Conservation (phyloP, 2,329 filamentous ascomycete species). For the Ceratocystis ficicola region DNA sequence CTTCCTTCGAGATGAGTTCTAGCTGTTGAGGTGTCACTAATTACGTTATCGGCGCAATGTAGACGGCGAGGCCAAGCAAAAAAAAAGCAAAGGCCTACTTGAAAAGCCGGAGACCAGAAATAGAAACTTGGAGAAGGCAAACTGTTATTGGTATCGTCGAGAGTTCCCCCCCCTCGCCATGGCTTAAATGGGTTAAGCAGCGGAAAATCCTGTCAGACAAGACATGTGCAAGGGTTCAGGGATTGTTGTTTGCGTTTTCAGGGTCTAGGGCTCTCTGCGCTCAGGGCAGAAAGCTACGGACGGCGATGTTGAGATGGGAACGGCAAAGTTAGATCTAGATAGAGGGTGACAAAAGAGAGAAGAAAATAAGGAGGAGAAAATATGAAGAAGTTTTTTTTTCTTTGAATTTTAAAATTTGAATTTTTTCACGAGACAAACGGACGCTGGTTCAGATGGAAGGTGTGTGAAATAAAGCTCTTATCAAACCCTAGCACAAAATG, state of each 20-base stretch:
- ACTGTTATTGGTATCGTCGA: background rate
- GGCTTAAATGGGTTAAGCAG: slow-evolving; percentile 3
- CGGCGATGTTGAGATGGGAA: background rate
- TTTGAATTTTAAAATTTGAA: too few relatives aligned
- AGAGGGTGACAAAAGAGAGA: background rate
- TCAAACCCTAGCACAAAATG: background rate
- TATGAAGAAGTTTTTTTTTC: background rate
- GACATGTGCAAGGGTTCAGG: background rate
- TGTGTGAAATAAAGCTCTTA: background rate
- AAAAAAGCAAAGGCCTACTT: background rate
- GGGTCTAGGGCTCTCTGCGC: background rate
- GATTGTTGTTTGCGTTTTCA: background rate
- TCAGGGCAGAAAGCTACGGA: background rate
- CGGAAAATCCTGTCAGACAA: background rate
- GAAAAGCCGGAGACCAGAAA: background rate
- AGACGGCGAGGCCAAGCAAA: background rate
- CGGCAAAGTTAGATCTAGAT: too few relatives aligned
- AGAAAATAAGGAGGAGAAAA: background rate
- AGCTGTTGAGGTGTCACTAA: slow-evolving; percentile 13
- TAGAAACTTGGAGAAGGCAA: slow-evolving; percentile 9
- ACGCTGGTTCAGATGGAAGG: background rate
- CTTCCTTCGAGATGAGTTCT: slow-evolving; percentile 14
- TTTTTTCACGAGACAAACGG: background rate
- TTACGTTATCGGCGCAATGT: slow-evolving; percentile 9
- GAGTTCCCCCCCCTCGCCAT: background rate